A percentile compares a stretch with the other conserved stretches of the same genome.
These are phyloP conservation scores for Tilletia horrida DNA, from an alignment of 1,284 basidiomycete species.

Conservation along the genomic window DNA sequence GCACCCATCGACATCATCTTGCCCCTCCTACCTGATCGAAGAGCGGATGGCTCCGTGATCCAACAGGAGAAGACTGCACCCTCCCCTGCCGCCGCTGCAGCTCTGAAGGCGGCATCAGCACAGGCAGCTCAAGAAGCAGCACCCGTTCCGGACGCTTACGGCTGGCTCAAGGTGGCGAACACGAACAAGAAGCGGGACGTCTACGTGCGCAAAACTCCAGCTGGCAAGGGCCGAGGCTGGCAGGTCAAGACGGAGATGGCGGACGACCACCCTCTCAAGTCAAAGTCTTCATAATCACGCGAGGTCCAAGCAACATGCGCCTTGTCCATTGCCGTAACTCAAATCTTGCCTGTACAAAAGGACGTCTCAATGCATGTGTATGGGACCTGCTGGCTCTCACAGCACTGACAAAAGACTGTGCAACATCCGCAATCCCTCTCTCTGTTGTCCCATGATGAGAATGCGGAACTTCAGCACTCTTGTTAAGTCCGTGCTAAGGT, in stretches of 20 bases:
- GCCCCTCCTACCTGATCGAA: neutral
- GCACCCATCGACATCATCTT: constrained; percentile 17
- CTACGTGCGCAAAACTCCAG: constrained; percentile 3
- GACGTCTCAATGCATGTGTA: too few species aligned
- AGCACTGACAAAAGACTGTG: too few species aligned
- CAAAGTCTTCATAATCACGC: neutral
- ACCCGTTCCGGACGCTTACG: constrained; percentile 1
- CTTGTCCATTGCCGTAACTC: too few species aligned
- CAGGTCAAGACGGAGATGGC: constrained; percentile 15
- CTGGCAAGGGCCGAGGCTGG: neutral
- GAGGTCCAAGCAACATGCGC: too few species aligned
- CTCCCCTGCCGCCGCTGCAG: neutral
- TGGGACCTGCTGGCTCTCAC: too few species aligned
- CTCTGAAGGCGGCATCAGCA: neutral
- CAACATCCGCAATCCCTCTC: too few species aligned
- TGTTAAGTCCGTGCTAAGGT: too few species aligned
- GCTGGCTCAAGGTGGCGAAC: constrained; percentile 7
- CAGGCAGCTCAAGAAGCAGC: neutral
- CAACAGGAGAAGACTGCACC: neutral
- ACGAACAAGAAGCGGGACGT: constrained; percentile 17
- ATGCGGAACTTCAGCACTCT: too few species aligned
- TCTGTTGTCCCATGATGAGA: too few species aligned
- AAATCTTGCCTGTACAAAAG: too few species aligned
- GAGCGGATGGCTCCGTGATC: neutral
- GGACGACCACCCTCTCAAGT: constrained; percentile 2